Percentiles rank a stretch among this genome's conserved stretches.
These are phyloP conservation scores for Brassica carinata DNA, from an alignment of 345 rosid genomes.

Conservation along the genomic window DNA sequence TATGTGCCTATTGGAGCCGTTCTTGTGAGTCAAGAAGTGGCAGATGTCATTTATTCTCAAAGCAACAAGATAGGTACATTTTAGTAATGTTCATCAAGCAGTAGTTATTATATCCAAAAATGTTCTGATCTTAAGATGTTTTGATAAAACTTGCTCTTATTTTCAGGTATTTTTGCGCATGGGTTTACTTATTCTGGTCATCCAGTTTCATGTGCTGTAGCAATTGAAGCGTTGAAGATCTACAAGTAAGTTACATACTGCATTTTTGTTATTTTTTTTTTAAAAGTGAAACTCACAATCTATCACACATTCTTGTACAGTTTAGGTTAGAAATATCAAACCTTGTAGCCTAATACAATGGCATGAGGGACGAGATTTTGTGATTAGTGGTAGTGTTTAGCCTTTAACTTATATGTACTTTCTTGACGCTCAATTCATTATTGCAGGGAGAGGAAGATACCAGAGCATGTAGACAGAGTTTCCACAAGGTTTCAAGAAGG, in stretches of 20 bases:
- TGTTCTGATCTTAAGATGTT: not conserved
- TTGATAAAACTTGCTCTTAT: not conserved
- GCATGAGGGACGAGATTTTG: not conserved
- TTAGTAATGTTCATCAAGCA: not conserved
- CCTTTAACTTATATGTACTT: not conserved
- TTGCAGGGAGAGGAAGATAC: slow-evolving; percentile 79
- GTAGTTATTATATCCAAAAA: not conserved
- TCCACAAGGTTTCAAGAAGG: slow-evolving; percentile 87
- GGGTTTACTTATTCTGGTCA: slow-evolving; percentile 96
- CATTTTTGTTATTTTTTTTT: too few species aligned
- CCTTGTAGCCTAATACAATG: not conserved
- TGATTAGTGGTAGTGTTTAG: not conserved
- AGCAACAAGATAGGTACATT: slow-evolving; percentile 85
- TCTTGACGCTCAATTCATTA: not conserved
- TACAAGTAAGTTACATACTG: slow-evolving; percentile 53
- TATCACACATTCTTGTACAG: not conserved
- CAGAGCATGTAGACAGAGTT: slow-evolving; percentile 52
- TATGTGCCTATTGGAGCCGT: slow-evolving; percentile 96
- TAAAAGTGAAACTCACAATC: not conserved
- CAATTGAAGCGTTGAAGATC: slow-evolving; percentile 70
- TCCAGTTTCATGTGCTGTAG: slow-evolving; percentile 92
- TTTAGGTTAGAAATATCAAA: too few species aligned
- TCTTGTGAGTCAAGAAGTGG: slow-evolving; percentile 75
- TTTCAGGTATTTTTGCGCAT: slow-evolving; percentile 76
- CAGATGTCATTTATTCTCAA: slow-evolving; percentile 87